Evolutionary conservation across 2,329 filamentous ascomycete genomes (phyloP).

Genomic region (Scytalidium sp.): DNA sequence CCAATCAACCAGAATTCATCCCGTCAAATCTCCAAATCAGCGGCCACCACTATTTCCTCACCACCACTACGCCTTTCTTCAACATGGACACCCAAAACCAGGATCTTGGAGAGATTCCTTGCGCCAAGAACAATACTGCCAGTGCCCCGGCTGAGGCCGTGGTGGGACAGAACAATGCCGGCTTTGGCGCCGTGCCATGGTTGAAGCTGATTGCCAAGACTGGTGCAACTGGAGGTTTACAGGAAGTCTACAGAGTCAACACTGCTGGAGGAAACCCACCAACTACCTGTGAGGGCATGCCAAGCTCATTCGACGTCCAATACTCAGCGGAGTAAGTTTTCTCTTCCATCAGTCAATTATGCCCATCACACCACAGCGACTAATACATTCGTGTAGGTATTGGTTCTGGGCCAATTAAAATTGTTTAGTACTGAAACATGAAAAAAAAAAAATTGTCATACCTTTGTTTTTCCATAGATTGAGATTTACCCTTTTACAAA

Average conservation of each 20-base stretch:
- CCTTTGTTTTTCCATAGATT: background rate
- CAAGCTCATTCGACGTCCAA: slow-evolving; percentile 65
- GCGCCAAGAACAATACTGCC: slow-evolving; percentile 58
- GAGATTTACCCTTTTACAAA: no score
- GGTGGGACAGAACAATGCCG: slow-evolving; percentile 52
- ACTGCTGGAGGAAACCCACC: slow-evolving; percentile 81
- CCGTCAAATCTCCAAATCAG: slow-evolving; percentile 62
- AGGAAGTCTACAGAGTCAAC: slow-evolving; percentile 78
- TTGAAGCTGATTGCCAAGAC: slow-evolving; percentile 62
- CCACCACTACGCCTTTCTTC: slow-evolving; percentile 73
- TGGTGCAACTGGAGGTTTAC: slow-evolving; percentile 59
- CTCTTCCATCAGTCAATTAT: slow-evolving; percentile 7
- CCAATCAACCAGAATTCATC: slow-evolving; percentile 36
- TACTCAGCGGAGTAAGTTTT: slow-evolving; percentile 82
- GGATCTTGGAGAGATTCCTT: slow-evolving; percentile 58
- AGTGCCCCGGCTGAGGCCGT: slow-evolving; percentile 61
- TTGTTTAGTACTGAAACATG: background rate
- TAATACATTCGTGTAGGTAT: slow-evolving; percentile 18
- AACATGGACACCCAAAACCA: slow-evolving; percentile 59
- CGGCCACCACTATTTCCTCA: slow-evolving; percentile 80
- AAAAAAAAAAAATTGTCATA: no score
- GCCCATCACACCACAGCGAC: background rate
- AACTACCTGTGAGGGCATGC: slow-evolving; percentile 65
- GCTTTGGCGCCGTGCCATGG: slow-evolving; percentile 75
- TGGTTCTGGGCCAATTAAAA: slow-evolving; percentile 22